A percentile compares a stretch with the other conserved stretches of the same genome.
phyloP scores from a whole-genome alignment of 345 rosid genomes.

The Lenwebbia sp. region DNA sequence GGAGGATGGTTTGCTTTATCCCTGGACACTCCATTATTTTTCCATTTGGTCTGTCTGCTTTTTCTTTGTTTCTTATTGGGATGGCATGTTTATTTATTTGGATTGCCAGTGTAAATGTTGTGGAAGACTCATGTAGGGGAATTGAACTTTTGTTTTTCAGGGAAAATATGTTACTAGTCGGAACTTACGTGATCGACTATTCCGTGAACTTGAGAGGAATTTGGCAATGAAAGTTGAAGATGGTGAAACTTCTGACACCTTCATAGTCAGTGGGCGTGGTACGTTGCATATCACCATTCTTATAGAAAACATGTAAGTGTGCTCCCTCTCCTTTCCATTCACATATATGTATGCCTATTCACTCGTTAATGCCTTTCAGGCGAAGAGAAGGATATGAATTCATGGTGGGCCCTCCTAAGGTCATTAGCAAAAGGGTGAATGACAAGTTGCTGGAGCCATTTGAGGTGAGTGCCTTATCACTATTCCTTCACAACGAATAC shows the following conservation, averaged over 20 bases:
- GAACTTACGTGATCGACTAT: constrained; percentile 85
- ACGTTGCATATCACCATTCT: constrained; percentile 93
- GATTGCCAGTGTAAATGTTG: neutral
- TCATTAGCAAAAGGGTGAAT: constrained; percentile 69
- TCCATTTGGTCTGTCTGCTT: neutral
- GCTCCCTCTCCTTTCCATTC: constrained; percentile 6
- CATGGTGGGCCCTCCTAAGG: constrained; percentile 98
- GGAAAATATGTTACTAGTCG: constrained; percentile 96
- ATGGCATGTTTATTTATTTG: neutral
- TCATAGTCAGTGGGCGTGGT: constrained; percentile 91
- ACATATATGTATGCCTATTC: constrained; percentile 6
- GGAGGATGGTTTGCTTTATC: neutral
- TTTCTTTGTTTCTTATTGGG: neutral
- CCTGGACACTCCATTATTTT: neutral
- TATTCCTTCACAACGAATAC: neutral
- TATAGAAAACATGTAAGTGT: constrained; percentile 82
- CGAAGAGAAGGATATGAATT: constrained; percentile 98
- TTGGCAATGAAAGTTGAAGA: constrained; percentile 98
- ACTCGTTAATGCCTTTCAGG: constrained; percentile 37
- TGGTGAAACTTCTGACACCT: constrained; percentile 95
- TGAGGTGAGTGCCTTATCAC: constrained; percentile 43
- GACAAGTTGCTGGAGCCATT: constrained; percentile 78
- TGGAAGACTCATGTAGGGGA: neutral
- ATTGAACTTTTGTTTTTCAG: constrained; percentile 22
- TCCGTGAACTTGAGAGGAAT: constrained; percentile 88